These are phyloP conservation scores for Dentipellis fragilis DNA, from an alignment of 768 basidiomycete species.

Conservation along the genomic window DNA sequence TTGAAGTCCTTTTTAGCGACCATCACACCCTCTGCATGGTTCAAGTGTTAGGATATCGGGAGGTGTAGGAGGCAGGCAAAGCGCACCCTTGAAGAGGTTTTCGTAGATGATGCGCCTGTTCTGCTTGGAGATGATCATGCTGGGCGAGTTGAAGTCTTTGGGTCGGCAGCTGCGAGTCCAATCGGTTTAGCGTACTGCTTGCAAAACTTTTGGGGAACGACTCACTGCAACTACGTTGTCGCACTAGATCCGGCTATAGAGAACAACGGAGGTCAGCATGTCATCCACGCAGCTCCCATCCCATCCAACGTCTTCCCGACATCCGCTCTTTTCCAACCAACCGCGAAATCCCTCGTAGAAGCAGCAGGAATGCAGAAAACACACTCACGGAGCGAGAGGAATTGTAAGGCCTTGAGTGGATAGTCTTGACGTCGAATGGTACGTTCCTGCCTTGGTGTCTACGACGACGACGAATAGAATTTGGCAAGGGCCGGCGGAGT, in stretches of 20 bases:
- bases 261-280: constrained; percentile 11
- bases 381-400: not conserved
- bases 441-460: not conserved
- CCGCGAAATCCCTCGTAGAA: not conserved
- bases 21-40: constrained; percentile 79
- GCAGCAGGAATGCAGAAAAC: not conserved
- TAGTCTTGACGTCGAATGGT: not conserved
- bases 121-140: constrained; percentile 95
- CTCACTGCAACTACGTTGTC: constrained; percentile 27
- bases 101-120: constrained; percentile 97
- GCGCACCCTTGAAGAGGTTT: constrained; percentile 96
- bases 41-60: not conserved
- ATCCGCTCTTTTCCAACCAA: not conserved
- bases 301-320: constrained; percentile 1
- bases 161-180: constrained; percentile 22
- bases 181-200: not conserved
- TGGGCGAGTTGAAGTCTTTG: constrained; percentile 26
- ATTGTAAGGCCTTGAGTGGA: not conserved
- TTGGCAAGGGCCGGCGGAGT: not conserved
- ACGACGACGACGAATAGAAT: not conserved
- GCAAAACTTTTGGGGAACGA: not conserved
- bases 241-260: constrained; percentile 26
- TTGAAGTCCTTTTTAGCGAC: constrained; percentile 99
- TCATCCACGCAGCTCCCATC: not conserved
- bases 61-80: not conserved